Conservation (phyloP, 106 monocot species). For the Iris macrosiphon region DNA sequence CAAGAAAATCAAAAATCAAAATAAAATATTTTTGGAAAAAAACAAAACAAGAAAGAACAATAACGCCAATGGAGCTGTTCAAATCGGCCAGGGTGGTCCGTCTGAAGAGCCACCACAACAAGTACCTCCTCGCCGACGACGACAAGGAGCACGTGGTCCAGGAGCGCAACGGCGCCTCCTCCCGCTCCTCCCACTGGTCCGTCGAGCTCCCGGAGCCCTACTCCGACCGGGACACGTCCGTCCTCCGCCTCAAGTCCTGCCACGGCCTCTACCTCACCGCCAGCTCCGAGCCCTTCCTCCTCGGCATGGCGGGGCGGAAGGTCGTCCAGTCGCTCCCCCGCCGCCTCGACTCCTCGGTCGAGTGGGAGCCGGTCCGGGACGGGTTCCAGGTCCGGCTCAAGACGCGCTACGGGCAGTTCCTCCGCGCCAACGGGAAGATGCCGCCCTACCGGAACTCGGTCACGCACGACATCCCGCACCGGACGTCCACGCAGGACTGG, state of each 20-base stretch:
- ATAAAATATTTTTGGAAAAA: no score
- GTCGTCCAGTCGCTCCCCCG: conserved; percentile 55
- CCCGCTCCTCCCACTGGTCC: neutral
- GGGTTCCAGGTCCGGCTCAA: conserved; percentile 28
- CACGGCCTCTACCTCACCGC: conserved; percentile 76
- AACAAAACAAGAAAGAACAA: no score
- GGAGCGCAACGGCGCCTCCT: conserved; percentile 27
- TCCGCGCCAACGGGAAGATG: neutral
- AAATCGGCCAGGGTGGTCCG: conserved; percentile 33
- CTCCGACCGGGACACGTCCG: neutral
- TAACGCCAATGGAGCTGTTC: conserved; percentile 48
- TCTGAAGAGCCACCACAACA: conserved; percentile 52
- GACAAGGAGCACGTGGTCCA: conserved; percentile 54
- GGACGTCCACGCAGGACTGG: conserved; percentile 14
- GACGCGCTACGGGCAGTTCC: neutral
- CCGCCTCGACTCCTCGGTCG: conserved; percentile 76
- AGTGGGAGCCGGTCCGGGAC: conserved; percentile 87
- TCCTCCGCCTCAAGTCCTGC: conserved; percentile 53
- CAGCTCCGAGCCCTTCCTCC: conserved; percentile 71
- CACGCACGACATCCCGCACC: neutral
- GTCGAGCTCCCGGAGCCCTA: conserved; percentile 1
- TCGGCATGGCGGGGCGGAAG: conserved; percentile 80
- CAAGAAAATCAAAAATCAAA: no score
- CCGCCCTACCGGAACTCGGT: neutral
- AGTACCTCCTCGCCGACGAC: conserved; percentile 53